Evolutionary conservation across 2,329 filamentous ascomycete species (phyloP).

Genomic region (Xylaria sp.): DNA sequence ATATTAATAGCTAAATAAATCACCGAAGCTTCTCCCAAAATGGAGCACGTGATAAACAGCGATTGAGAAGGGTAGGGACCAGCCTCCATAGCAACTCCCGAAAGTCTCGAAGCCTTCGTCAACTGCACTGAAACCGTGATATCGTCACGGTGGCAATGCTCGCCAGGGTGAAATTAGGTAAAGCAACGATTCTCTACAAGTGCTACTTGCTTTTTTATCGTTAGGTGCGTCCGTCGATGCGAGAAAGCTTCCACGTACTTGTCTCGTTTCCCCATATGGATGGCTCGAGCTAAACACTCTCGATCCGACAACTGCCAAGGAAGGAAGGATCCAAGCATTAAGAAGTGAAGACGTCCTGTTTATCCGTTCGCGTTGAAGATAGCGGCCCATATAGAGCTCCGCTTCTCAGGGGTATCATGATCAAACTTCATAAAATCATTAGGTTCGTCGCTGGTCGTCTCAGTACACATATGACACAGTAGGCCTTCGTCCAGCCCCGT

Average conservation of each 20-base stretch:
- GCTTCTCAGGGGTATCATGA: not conserved
- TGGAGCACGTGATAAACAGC: not conserved
- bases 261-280: not conserved
- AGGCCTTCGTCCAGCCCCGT: conserved; percentile 15
- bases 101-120: not conserved
- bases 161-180: not conserved
- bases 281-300: not conserved
- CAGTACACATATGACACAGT: conserved; percentile 20
- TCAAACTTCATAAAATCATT: not conserved
- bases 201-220: not conserved
- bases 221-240: not conserved
- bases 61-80: not conserved
- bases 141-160: not conserved
- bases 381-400: not conserved
- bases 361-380: not conserved
- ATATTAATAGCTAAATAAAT: not conserved
- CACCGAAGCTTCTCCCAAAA: not conserved
- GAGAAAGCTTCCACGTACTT: not conserved
- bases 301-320: not conserved
- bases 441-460: not conserved
- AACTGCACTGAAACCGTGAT: not conserved
- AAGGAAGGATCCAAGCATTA: not conserved
- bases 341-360: not conserved
- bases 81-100: not conserved
- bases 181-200: not conserved